Evolutionary conservation across 306 rosid species (phyloP), one percentile per base, ranked within the genome.

Genomic region (Dryas drummondii): DNA sequence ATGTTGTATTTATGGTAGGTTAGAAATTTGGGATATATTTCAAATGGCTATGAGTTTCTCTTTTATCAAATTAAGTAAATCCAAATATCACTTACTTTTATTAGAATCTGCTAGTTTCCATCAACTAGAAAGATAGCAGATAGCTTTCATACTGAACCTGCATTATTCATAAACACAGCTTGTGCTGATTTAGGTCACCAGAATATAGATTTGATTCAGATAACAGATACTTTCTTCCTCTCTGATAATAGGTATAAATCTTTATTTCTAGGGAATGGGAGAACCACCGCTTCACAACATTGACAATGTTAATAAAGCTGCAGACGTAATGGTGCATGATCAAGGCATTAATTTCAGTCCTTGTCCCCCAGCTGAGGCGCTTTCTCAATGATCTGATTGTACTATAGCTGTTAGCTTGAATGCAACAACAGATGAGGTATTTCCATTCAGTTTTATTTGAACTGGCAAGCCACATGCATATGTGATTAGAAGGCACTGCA

Each of bases 271-370:
- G 98, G 98, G 98, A 83, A 91, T 93, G 98, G 96, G 97, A 76
- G 98, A 93, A 78, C 97, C 98, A 41, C 32, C 32, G 32, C 91
- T 91, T 80, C 98, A 93, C 80, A 93, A 93, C 82, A 72, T 91
- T 74, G 96, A 88, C 87, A 94, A 94, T 88, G 96, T 94, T 74
- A 90, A 89, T 72, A 91, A 87, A 87, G 96, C 98, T 80, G 90
- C 88, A 77, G 84, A 88, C 63, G 89, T 94, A 76, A 88, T 94
- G 98, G 90, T 91, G 83, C 83, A 94, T 81, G 96, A 83, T 4
- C 98, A 91, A 84, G 98, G 98, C 71, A 94, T 94, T 74, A 85
- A 94, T 52, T 94, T 94, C 84, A 94, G 98, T 78, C 98, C 97
- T 54, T 78, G 91, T 93, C 71, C 98, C 98, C 26, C 97, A 93